Conservation (phyloP, 208 protist species). For the Leishmania aethiopica region DNA sequence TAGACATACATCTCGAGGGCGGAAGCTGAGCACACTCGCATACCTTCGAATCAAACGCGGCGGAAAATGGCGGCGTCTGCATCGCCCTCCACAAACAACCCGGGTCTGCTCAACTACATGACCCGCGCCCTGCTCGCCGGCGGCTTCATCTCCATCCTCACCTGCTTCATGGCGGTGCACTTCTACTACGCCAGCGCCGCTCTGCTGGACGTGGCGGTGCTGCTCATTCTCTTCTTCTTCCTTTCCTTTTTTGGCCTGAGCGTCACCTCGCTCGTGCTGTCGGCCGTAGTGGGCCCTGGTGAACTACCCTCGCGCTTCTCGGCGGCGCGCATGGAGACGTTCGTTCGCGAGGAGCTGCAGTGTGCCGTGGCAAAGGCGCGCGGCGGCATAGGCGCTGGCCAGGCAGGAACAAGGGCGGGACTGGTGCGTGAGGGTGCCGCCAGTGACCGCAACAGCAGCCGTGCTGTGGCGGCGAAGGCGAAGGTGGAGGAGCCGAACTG, state of each 20-base stretch:
- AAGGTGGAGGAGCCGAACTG: constrained; percentile 4
- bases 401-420: not conserved
- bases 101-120: constrained; percentile 23
- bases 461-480: not conserved
- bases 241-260: constrained; percentile 23
- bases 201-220: constrained; percentile 15
- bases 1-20: too few relatives aligned
- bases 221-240: constrained; percentile 22
- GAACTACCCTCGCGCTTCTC: constrained; percentile 40
- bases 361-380: constrained; percentile 24
- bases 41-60: not conserved
- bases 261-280: constrained; percentile 18
- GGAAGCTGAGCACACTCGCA: not conserved
- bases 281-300: constrained; percentile 29
- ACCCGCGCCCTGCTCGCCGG: not conserved
- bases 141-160: constrained; percentile 9
- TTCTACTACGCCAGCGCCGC: constrained; percentile 29
- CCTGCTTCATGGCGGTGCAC: constrained; percentile 23
- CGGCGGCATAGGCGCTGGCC: not conserved
- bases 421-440: not conserved
- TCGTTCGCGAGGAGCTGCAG: constrained; percentile 45
- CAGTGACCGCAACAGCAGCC: not conserved
- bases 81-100: constrained; percentile 14
- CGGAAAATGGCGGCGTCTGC: not conserved
- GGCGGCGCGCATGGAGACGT: constrained; percentile 40